phyloP scores from a whole-genome alignment of 352 stramenopile genomes.

The Pseudoperonospora humuli region DNA sequence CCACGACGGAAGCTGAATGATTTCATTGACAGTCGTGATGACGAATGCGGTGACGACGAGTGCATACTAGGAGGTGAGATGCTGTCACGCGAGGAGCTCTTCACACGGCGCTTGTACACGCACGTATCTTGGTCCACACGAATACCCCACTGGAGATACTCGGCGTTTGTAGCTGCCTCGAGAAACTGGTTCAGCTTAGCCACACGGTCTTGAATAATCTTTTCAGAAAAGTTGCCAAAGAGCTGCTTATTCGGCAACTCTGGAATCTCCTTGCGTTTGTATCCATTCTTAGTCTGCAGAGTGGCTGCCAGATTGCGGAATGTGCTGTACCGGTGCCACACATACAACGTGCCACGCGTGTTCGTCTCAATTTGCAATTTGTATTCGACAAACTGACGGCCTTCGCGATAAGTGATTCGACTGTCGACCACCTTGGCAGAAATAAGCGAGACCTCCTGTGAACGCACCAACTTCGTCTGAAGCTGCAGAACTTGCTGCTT shows the following conservation, averaged over 20 bases:
- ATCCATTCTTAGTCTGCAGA: conserved; percentile 67
- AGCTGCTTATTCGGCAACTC: conserved; percentile 70
- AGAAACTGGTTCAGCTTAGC: conserved; percentile 69
- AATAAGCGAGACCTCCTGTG: conserved; percentile 58
- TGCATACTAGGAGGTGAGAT: conserved; percentile 34
- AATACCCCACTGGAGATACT: conserved; percentile 72
- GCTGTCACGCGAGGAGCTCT: conserved; percentile 40
- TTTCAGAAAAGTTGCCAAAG: conserved; percentile 64
- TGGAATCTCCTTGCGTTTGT: conserved; percentile 66
- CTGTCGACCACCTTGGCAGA: conserved; percentile 64
- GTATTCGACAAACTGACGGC: conserved; percentile 68
- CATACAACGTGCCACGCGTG: conserved; percentile 52
- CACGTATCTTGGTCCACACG: conserved; percentile 68
- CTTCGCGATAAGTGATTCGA: conserved; percentile 58
- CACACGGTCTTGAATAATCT: conserved; percentile 69
- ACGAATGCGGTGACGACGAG: conserved; percentile 49
- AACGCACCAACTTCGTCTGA: conserved; percentile 61
- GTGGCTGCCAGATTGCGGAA: conserved; percentile 70
- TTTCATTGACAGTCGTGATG: conserved; percentile 60
- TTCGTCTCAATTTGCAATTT: conserved; percentile 71
- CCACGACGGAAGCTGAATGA: conserved; percentile 61
- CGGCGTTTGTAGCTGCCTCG: conserved; percentile 60
- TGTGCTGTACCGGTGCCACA: conserved; percentile 74
- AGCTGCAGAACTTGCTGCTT: conserved; percentile 64
- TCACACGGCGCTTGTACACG: conserved; percentile 65